Evolutionary conservation across 108 stramenopile species (phyloP).

Genomic region (Nitzschia inconspicua): DNA sequence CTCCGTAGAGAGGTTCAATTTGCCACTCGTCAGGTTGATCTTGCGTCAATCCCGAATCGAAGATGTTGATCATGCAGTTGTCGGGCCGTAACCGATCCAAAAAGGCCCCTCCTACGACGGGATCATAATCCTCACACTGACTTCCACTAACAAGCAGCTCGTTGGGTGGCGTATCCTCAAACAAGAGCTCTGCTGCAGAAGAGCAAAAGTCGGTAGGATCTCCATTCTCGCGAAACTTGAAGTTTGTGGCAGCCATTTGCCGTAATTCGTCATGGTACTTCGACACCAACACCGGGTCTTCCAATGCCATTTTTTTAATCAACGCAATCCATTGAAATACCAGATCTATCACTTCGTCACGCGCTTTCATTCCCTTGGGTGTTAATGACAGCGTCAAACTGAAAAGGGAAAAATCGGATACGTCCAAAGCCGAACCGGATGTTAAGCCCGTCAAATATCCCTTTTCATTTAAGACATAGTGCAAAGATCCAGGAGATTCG

Average conservation of each 20-base stretch:
- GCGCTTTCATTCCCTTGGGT: conserved; percentile 64
- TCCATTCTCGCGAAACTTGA: conserved; percentile 80
- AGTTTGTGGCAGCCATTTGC: conserved; percentile 55
- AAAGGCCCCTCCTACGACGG: conserved; percentile 55
- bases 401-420: conserved; percentile 74
- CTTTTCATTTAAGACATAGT: conserved; percentile 67
- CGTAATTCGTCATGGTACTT: conserved; percentile 77
- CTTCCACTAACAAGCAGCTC: conserved; percentile 53
- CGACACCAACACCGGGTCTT: conserved; percentile 44
- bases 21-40: conserved; percentile 55
- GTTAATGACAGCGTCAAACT: conserved; percentile 73
- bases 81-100: conserved; percentile 68
- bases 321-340: conserved; percentile 80
- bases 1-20: conserved; percentile 89
- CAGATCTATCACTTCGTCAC: conserved; percentile 68
- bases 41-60: conserved; percentile 54
- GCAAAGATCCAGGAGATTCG: conserved; percentile 91
- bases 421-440: conserved; percentile 70
- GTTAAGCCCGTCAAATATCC: conserved; percentile 74
- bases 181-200: conserved; percentile 63
- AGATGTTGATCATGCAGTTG: conserved; percentile 67
- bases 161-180: conserved; percentile 50
- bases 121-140: conserved; percentile 51
- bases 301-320: conserved; percentile 55
- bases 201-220: conserved; percentile 83